Evolutionary conservation across 2,329 filamentous ascomycete species (phyloP).

Genomic region (Clarireedia hainanense): DNA sequence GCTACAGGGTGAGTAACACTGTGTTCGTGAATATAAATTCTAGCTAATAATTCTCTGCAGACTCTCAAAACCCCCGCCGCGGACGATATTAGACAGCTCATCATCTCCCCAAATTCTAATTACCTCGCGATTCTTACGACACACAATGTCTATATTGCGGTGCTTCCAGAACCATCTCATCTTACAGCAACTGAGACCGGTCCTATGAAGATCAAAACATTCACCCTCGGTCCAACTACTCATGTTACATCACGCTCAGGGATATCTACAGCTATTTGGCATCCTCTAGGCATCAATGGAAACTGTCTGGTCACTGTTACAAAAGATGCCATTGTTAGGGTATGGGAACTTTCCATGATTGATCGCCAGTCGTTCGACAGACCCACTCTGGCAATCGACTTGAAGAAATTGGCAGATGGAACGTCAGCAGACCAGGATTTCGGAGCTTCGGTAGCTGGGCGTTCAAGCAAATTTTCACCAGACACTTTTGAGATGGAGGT

Average conservation of each 20-base stretch:
- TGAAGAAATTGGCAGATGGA: conserved; percentile 83
- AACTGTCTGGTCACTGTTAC: conserved; percentile 83
- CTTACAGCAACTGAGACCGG: conserved; percentile 60
- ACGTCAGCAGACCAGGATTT: conserved; percentile 77
- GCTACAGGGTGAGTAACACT: conserved; percentile 39
- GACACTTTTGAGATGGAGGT: conserved; percentile 93
- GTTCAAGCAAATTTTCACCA: conserved; percentile 76
- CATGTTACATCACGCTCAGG: conserved; percentile 82
- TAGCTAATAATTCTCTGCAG: conserved; percentile 36
- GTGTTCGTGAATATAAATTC: conserved; percentile 15
- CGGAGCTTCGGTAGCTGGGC: conserved; percentile 63
- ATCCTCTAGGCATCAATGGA: conserved; percentile 78
- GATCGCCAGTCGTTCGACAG: conserved; percentile 83
- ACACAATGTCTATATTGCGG: conserved; percentile 79
- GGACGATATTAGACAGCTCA: conserved; percentile 75
- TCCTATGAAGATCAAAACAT: conserved; percentile 73
- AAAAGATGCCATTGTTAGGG: conserved; percentile 74
- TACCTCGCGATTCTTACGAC: conserved; percentile 80
- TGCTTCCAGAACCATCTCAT: conserved; percentile 75
- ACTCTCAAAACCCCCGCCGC: conserved; percentile 70
- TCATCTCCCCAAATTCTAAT: conserved; percentile 73
- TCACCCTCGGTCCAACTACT: conserved; percentile 84
- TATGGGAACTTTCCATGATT: conserved; percentile 83
- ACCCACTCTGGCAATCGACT: conserved; percentile 74
- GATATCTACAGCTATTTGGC: conserved; percentile 79